phyloP scores from a whole-genome alignment of 352 stramenopile species.

The Phytophthora colocasiae region DNA sequence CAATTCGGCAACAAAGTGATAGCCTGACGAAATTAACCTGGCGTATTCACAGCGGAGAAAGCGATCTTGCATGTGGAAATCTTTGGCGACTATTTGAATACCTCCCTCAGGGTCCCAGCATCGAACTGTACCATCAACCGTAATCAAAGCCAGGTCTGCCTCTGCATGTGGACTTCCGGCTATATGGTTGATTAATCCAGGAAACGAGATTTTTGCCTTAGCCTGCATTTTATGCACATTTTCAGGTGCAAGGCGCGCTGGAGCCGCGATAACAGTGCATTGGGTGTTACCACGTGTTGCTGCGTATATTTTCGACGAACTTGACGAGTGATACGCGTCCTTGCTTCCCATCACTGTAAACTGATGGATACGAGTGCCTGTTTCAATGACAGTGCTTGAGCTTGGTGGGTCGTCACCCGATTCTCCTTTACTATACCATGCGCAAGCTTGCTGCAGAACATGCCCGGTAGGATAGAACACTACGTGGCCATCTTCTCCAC shows the following conservation, averaged over 20 bases:
- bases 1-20: not conserved
- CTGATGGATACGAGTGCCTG: constrained; percentile 63
- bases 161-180: constrained; percentile 70
- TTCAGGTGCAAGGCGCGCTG: constrained; percentile 22
- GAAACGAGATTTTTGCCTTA: constrained; percentile 62
- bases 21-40: constrained; percentile 43
- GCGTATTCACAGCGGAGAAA: constrained; percentile 77
- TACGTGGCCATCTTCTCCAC: constrained; percentile 43
- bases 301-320: constrained; percentile 38
- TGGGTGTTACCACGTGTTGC: constrained; percentile 55
- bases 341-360: constrained; percentile 61
- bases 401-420: constrained; percentile 18
- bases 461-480: constrained; percentile 76
- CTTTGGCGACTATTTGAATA: constrained; percentile 41
- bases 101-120: constrained; percentile 59
- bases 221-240: constrained; percentile 38
- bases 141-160: constrained; percentile 64
- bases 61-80: constrained; percentile 37
- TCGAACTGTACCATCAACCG: constrained; percentile 51
- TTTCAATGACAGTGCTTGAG: constrained; percentile 61
- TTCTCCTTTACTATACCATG: constrained; percentile 50
- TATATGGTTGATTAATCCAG: constrained; percentile 65
- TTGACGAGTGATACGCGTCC: constrained; percentile 46
- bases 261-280: constrained; percentile 44
- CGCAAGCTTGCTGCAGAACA: constrained; percentile 70